Evolutionary conservation across 2,329 filamentous ascomycete genomes (phyloP).

Genomic region (Fusarium lyarnte): DNA sequence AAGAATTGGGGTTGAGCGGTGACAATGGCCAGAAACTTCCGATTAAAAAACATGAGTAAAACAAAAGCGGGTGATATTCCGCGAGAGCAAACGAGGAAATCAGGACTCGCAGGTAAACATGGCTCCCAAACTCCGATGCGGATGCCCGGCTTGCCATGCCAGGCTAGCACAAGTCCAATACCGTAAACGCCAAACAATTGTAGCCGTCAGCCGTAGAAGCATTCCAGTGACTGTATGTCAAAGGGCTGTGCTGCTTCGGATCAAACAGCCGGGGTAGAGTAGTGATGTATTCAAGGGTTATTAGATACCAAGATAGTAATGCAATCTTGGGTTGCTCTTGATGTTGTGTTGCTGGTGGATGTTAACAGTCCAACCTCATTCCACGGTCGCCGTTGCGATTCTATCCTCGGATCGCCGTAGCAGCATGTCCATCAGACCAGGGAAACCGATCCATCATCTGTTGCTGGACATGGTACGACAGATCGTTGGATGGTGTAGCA

Average conservation of each 20-base stretch:
- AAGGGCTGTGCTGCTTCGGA: slow-evolving; percentile 28
- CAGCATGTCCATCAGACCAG: slow-evolving; percentile 58
- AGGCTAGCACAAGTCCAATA: slow-evolving; percentile 34
- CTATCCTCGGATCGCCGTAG: slow-evolving; percentile 60
- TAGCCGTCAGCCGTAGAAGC: slow-evolving; percentile 32
- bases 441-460: slow-evolving; percentile 59
- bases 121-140: slow-evolving; percentile 40
- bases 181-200: slow-evolving; percentile 40
- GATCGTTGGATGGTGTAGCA: slow-evolving; percentile 57
- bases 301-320: slow-evolving; percentile 30
- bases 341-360: slow-evolving; percentile 7
- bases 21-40: slow-evolving; percentile 25
- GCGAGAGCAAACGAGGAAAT: slow-evolving; percentile 11
- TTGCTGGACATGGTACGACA: slow-evolving; percentile 52
- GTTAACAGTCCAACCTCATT: slow-evolving; percentile 17
- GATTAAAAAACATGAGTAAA: slow-evolving; percentile 34
- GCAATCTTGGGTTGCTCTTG: slow-evolving; percentile 21
- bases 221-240: slow-evolving; percentile 19
- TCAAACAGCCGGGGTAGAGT: slow-evolving; percentile 32
- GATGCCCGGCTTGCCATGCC: slow-evolving; percentile 37
- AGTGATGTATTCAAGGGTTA: slow-evolving; percentile 12
- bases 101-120: slow-evolving; percentile 14
- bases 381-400: slow-evolving; percentile 28
- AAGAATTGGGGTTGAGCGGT: slow-evolving; percentile 13
- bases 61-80: slow-evolving; percentile 17